Base-by-base conservation (phyloP, 306 rosid species). In the Astragalus glycyphyllos region DNA sequence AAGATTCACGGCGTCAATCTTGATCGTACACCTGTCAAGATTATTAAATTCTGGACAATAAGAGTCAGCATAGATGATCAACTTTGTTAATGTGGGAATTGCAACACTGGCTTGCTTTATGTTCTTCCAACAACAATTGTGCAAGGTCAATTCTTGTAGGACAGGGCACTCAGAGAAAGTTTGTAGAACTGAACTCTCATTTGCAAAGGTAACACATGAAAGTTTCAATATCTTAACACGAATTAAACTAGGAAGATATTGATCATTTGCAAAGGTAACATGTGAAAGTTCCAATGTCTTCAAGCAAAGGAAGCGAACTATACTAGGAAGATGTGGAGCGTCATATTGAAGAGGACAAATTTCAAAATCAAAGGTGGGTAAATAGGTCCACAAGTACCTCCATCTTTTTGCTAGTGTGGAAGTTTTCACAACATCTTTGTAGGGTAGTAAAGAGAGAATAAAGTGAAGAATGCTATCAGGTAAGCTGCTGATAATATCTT, bases 1-100 rank as follows among this genome's bases (percentile, higher is more conserved):
- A 56, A 74, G 72, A 31, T 74, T 65, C 65, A 31, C 49, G 11
- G 49, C 65, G 44, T 74, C 78, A 74, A 41, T 64, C 29, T 16
- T 44, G 57, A 74, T 15, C 44, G 12, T 31, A 44, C 8, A 15
- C 16, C 23, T 55, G 17, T 44, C 45, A 38, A 55, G 8, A 57
- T 31, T 5, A 63, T 23, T 13, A 50, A 10, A 10, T 4, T 11
- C 48, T 6, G 8, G 13, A 63, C 2, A 23, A 5, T 2, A 20
- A 10, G 2, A 2, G 40, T 31, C 48, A 13, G 16, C 12, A 14
- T 15, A 4, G 38, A 74, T 45, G 11, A 0, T 45, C 29, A 74
- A 56, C 15, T 5, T 16, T 35, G 14, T 65, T 55, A 74, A 14
- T 31, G 72, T 26, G 11, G 79, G 6, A 31, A 54, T 54, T 15